phyloP scores from a whole-genome alignment of 2,329 filamentous ascomycete genomes.

The Grosmannia huntii region DNA sequence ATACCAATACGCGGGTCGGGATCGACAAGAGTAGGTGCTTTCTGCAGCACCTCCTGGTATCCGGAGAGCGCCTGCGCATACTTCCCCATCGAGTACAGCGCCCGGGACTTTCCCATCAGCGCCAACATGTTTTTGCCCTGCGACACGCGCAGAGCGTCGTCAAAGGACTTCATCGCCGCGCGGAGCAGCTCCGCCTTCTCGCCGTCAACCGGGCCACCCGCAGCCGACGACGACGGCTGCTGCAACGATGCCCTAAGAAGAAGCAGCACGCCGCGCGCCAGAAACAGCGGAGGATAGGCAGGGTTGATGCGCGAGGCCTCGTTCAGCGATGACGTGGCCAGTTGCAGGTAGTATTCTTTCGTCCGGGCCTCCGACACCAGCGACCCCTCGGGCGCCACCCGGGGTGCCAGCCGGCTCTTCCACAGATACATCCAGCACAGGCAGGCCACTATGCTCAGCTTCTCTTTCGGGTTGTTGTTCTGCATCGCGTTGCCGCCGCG shows the following conservation, averaged over 20 bases:
- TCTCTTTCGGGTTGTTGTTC: slow-evolving; percentile 62
- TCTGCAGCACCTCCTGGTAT: slow-evolving; percentile 79
- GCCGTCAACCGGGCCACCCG: slow-evolving; percentile 42
- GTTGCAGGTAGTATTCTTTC: slow-evolving; percentile 85
- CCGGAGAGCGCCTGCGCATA: slow-evolving; percentile 69
- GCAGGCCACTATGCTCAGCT: slow-evolving; percentile 70
- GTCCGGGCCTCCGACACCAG: slow-evolving; percentile 64
- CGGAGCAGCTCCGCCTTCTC: slow-evolving; percentile 71
- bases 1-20: slow-evolving; percentile 94
- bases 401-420: slow-evolving; percentile 71
- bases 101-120: slow-evolving; percentile 76
- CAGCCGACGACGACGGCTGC: slow-evolving; percentile 53
- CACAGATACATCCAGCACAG: slow-evolving; percentile 85
- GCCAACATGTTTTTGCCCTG: slow-evolving; percentile 85
- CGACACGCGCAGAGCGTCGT: slow-evolving; percentile 80
- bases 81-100: slow-evolving; percentile 74
- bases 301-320: slow-evolving; percentile 93
- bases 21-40: slow-evolving; percentile 77
- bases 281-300: slow-evolving; percentile 77
- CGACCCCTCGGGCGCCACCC: slow-evolving; percentile 48
- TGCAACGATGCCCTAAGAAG: slow-evolving; percentile 80
- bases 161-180: slow-evolving; percentile 82
- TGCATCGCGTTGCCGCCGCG: slow-evolving; percentile 63
- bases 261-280: slow-evolving; percentile 80
- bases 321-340: slow-evolving; percentile 83